A percentile compares a stretch with the other conserved stretches of the same genome.
Evolutionary conservation across 73 alveolate species (phyloP).

Genomic region (Effrenium voratum): DNA sequence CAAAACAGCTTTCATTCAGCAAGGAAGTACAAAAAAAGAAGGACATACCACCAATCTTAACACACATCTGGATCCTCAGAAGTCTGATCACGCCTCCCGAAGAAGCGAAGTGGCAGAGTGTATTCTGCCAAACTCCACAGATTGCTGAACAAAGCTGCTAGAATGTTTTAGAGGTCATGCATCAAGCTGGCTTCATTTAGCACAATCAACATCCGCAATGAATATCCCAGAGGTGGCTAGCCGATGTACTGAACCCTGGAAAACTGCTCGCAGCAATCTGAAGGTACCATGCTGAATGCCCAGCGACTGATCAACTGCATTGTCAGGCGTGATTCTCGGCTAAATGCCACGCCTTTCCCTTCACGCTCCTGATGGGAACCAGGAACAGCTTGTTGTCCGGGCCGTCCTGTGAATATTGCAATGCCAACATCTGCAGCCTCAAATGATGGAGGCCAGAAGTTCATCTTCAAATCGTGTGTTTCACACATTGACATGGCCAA

Average conservation of each 20-base stretch:
- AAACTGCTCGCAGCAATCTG: not conserved
- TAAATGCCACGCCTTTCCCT: constrained; percentile 27
- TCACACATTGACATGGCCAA: too few species aligned
- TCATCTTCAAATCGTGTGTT: too few species aligned
- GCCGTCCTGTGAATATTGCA: too few species aligned
- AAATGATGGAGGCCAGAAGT: too few species aligned
- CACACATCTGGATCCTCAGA: too few species aligned
- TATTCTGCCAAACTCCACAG: too few species aligned
- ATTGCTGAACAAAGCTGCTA: too few species aligned
- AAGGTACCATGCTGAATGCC: not conserved
- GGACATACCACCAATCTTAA: too few species aligned
- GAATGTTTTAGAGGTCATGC: not conserved
- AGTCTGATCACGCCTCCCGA: too few species aligned
- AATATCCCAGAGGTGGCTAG: not conserved
- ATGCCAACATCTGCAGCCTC: too few species aligned
- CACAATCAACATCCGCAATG: not conserved
- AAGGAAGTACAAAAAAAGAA: too few species aligned
- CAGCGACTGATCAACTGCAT: not conserved
- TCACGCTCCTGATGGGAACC: constrained; percentile 78
- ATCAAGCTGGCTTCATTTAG: not conserved
- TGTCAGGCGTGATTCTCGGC: not conserved
- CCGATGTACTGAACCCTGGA: not conserved
- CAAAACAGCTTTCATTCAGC: not conserved
- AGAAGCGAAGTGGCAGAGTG: too few species aligned
- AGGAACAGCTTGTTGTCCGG: constrained; percentile 73